Evolutionary conservation across 345 rosid genomes (phyloP).

Genomic region (Brassica cretica): DNA sequence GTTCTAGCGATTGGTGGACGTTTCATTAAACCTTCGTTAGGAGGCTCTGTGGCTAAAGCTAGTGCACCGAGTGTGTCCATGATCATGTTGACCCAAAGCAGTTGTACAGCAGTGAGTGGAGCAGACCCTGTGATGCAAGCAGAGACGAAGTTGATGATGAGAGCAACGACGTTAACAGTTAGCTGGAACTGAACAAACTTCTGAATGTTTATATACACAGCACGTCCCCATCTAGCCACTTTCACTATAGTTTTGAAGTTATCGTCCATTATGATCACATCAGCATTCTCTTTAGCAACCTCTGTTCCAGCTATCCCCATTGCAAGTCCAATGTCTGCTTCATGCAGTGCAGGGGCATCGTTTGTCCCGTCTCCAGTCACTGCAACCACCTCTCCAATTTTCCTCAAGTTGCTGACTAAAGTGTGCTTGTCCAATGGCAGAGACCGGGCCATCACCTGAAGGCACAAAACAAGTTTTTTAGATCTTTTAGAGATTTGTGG

Average conservation of each 20-base stretch:
- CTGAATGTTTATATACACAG: slow-evolving; percentile 80
- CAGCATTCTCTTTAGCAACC: slow-evolving; percentile 86
- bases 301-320: slow-evolving; percentile 98
- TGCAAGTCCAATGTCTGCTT: slow-evolving; percentile 93
- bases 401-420: slow-evolving; percentile 49
- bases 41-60: slow-evolving; percentile 85
- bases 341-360: slow-evolving; percentile 93
- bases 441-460: slow-evolving; percentile 68
- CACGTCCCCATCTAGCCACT: slow-evolving; percentile 81
- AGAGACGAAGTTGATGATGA: slow-evolving; percentile 65
- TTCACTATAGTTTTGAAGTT: slow-evolving; percentile 72
- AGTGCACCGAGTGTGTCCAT: slow-evolving; percentile 91
- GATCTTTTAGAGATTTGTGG: not conserved
- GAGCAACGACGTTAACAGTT: slow-evolving; percentile 74
- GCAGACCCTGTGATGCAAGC: slow-evolving; percentile 80
- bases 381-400: slow-evolving; percentile 69
- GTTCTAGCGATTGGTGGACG: slow-evolving; percentile 64
- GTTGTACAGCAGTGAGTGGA: slow-evolving; percentile 79
- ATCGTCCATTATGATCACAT: slow-evolving; percentile 85
- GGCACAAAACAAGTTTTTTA: not conserved
- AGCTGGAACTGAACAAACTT: slow-evolving; percentile 84
- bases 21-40: slow-evolving; percentile 68
- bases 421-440: slow-evolving; percentile 61
- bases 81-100: slow-evolving; percentile 88
- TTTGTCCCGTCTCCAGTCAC: slow-evolving; percentile 98